These are phyloP conservation scores for Erodium maritimum DNA, from an alignment of 345 rosid genomes.

Conservation along the genomic window DNA sequence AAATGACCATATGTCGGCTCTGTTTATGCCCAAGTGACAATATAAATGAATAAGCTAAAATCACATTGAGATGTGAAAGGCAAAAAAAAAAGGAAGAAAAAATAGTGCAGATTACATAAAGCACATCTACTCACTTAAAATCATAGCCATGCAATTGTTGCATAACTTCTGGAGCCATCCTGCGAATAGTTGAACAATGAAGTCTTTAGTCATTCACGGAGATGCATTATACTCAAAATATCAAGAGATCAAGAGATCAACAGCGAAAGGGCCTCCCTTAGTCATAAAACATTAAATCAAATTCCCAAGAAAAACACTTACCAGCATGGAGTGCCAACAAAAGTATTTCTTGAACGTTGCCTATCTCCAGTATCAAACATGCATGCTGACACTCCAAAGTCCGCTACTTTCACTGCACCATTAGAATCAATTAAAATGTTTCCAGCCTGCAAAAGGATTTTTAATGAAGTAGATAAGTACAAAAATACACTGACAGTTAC, in stretches of 20 bases:
- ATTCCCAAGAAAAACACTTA: slow-evolving; percentile 16
- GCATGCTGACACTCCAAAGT: slow-evolving; percentile 97
- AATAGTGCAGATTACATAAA: slow-evolving; percentile 6
- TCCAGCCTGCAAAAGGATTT: slow-evolving; percentile 58
- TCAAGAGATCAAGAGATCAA: neutral
- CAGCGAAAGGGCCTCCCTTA: neutral
- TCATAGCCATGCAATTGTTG: slow-evolving; percentile 99
- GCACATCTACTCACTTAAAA: slow-evolving; percentile 65
- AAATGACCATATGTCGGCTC: slow-evolving; percentile 97
- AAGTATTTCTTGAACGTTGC: slow-evolving; percentile 93
- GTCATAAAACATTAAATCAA: neutral
- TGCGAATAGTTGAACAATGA: slow-evolving; percentile 18
- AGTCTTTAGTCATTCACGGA: neutral
- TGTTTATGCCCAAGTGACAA: slow-evolving; percentile 27
- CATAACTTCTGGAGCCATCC: slow-evolving; percentile 99
- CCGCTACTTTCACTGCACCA: slow-evolving; percentile 88
- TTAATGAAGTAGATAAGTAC: slow-evolving; percentile 12
- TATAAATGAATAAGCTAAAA: neutral
- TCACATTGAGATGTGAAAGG: neutral
- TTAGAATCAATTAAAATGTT: slow-evolving; percentile 70
- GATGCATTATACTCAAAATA: neutral
- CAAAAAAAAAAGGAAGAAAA: slow-evolving; percentile 1
- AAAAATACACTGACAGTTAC: neutral
- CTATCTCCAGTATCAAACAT: slow-evolving; percentile 98
- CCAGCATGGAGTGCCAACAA: slow-evolving; percentile 99